Evolutionary conservation across 2,329 filamentous ascomycete species (phyloP).

Genomic region (Trichoderma harzianum): DNA sequence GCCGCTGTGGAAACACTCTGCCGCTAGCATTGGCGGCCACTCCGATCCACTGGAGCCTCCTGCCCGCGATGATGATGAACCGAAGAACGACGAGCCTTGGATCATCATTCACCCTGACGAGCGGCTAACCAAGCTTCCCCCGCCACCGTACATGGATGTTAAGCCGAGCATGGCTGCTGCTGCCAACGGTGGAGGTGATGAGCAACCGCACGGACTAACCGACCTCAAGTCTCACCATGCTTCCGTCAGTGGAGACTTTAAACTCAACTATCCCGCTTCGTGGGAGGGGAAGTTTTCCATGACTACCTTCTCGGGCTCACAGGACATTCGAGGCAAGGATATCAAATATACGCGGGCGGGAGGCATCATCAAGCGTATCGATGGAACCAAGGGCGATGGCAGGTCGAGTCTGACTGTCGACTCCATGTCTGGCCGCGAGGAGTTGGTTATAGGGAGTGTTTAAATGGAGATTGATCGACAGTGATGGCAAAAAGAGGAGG

Average conservation of each 20-base stretch:
- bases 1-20: conserved; percentile 39
- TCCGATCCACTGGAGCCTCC: neutral
- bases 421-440: conserved; percentile 32
- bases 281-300: conserved; percentile 49
- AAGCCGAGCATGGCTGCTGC: neutral
- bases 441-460: conserved; percentile 28
- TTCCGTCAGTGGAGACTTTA: conserved; percentile 43
- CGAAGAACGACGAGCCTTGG: conserved; percentile 22
- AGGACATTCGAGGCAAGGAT: conserved; percentile 41
- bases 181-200: neutral
- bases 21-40: neutral
- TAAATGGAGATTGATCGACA: neutral
- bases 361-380: conserved; percentile 30
- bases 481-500: neutral
- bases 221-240: conserved; percentile 41
- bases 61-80: conserved; percentile 4
- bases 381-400: conserved; percentile 42
- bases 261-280: conserved; percentile 43
- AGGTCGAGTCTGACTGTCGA: conserved; percentile 32
- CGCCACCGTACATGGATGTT: neutral
- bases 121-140: neutral
- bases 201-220: conserved; percentile 27
- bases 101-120: conserved; percentile 20
- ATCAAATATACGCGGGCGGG: conserved; percentile 38
- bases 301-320: conserved; percentile 38